A percentile compares a stretch with the other conserved stretches of the same genome.
Conservation (phyloP, 345 rosid genomes). For the Toxicodendron radicans region DNA sequence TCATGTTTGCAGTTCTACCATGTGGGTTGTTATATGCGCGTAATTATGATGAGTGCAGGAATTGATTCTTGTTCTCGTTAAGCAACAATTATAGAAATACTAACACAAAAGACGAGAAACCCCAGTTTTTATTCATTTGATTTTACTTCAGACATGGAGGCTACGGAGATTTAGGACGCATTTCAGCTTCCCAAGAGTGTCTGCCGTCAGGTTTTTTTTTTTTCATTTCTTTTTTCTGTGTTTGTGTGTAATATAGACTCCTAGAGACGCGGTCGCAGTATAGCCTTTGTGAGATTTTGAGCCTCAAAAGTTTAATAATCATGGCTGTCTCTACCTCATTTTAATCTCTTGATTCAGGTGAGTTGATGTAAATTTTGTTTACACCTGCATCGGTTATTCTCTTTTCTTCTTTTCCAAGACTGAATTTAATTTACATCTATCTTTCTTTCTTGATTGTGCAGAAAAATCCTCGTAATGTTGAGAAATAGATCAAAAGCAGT, state of each 20-base stretch:
- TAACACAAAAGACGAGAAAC: conserved; percentile 4
- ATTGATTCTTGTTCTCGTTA: conserved; percentile 25
- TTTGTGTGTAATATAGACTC: not conserved
- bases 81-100: not conserved
- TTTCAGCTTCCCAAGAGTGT: conserved; percentile 21
- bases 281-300: not conserved
- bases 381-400: not conserved
- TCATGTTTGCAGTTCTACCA: conserved; percentile 19
- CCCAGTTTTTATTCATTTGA: not conserved
- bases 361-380: conserved; percentile 9
- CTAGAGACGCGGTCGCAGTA: not conserved
- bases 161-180: conserved; percentile 40
- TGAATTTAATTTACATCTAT: conserved; percentile 4
- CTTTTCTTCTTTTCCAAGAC: not conserved
- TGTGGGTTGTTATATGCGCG: conserved; percentile 21
- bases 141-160: conserved; percentile 35
- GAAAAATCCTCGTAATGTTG: conserved; percentile 34
- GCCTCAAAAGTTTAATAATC: not conserved
- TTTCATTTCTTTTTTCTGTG: not conserved
- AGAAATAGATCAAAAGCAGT: conserved; percentile 52
- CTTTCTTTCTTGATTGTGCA: not conserved
- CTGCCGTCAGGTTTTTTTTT: not conserved
- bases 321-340: not conserved
- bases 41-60: conserved; percentile 3
- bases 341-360: conserved; percentile 22